Conservation (phyloP, 257 asterid species). For the Haberlea rhodopensis region DNA sequence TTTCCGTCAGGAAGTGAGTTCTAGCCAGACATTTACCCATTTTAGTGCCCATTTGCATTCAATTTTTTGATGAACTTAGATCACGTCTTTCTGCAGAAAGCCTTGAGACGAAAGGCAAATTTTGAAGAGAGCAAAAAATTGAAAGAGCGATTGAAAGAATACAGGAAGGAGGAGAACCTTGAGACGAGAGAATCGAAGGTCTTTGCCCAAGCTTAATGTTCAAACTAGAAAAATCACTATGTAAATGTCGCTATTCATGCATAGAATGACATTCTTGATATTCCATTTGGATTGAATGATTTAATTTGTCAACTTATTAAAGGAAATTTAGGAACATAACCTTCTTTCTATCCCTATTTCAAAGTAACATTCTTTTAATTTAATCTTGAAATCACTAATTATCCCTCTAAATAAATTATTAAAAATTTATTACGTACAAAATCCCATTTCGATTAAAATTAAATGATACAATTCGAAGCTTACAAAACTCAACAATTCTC, state of each 20-base stretch:
- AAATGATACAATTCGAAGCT: too few species aligned
- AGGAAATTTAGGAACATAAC: too few species aligned
- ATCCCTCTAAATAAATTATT: too few species aligned
- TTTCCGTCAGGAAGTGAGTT: constrained; percentile 71
- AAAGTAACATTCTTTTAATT: too few species aligned
- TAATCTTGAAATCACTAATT: too few species aligned
- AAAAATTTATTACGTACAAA: too few species aligned
- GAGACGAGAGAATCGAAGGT: constrained; percentile 25
- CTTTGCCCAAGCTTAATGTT: constrained; percentile 23
- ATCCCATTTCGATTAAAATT: too few species aligned
- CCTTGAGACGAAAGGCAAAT: constrained; percentile 73
- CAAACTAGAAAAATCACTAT: background rate
- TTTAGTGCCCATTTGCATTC: background rate
- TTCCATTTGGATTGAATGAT: too few species aligned
- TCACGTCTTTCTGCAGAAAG: constrained; percentile 54
- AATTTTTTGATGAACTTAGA: background rate
- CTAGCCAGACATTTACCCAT: background rate
- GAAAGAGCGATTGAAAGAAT: constrained; percentile 45
- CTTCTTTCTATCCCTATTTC: too few species aligned
- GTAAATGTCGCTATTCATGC: background rate
- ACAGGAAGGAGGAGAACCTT: constrained; percentile 42
- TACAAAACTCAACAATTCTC: too few species aligned
- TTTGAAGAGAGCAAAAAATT: constrained; percentile 77
- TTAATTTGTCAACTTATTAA: too few species aligned
- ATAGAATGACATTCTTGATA: too few species aligned